These are phyloP conservation scores for Aspergillus coremiiformis DNA, from an alignment of 495 filamentous ascomycete species.

Conservation along the genomic window DNA sequence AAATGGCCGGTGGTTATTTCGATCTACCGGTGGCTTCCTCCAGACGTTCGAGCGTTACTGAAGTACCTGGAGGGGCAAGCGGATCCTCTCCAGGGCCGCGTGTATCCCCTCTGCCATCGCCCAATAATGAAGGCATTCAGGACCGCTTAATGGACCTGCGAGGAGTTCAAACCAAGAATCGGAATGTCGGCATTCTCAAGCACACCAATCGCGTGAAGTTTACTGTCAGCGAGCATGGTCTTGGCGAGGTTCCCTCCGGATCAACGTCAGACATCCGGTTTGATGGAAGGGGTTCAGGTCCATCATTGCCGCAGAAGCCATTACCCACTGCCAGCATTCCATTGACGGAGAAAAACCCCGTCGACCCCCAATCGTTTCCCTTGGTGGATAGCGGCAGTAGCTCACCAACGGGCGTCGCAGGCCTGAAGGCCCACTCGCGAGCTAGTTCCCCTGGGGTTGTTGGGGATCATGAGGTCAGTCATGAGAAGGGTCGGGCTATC, in stretches of 20 bases:
- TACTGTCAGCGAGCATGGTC: constrained; percentile 21
- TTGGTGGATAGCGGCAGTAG: constrained; percentile 24
- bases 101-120: constrained; percentile 18
- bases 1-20: constrained; percentile 39
- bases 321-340: constrained; percentile 39
- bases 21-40: constrained; percentile 29
- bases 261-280: constrained; percentile 24
- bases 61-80: constrained; percentile 19
- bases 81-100: constrained; percentile 23
- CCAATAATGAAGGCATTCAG: constrained; percentile 20
- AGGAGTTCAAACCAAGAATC: constrained; percentile 25
- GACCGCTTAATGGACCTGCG: constrained; percentile 14
- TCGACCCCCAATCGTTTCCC: constrained; percentile 19
- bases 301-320: constrained; percentile 30
- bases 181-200: constrained; percentile 40
- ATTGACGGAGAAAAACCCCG: constrained; percentile 21
- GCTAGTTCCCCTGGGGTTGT: constrained; percentile 21
- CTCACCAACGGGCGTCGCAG: constrained; percentile 28
- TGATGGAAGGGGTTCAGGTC: constrained; percentile 27
- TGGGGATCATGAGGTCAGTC: constrained; percentile 30
- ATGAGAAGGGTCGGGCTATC: constrained; percentile 35
- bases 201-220: constrained; percentile 35
- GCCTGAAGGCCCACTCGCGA: constrained; percentile 25
- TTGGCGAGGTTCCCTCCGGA: constrained; percentile 14
- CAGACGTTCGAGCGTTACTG: constrained; percentile 24